Percentiles rank a stretch among this genome's conserved stretches.
Evolutionary conservation across 2,329 filamentous ascomycete genomes (phyloP).

Genomic region (Cladophialophora yegresii): DNA sequence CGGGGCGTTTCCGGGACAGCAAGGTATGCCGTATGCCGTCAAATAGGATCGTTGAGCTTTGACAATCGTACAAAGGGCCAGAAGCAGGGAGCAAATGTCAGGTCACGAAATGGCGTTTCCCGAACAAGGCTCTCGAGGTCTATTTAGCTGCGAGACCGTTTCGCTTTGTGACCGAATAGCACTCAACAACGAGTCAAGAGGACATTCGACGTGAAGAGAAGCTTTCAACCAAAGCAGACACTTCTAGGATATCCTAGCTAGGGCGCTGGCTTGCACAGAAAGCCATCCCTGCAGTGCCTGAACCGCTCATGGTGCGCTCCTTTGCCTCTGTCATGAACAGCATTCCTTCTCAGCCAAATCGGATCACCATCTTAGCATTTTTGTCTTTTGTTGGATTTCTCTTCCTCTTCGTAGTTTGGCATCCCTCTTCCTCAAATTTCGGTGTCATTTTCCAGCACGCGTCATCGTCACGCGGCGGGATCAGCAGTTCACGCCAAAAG

Average conservation of each 20-base stretch:
- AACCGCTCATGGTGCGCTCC: background rate
- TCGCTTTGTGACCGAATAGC: background rate
- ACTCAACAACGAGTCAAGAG: background rate
- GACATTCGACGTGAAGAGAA: background rate
- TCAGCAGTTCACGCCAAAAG: background rate
- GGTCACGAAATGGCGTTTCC: background rate
- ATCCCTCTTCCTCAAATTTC: background rate
- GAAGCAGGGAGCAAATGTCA: background rate
- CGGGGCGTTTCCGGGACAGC: background rate
- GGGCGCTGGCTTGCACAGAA: background rate
- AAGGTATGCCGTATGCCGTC: background rate
- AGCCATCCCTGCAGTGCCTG: background rate
- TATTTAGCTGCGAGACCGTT: background rate
- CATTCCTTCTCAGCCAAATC: background rate
- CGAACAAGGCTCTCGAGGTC: background rate
- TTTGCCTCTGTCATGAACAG: background rate
- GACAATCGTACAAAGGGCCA: background rate
- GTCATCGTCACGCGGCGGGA: background rate
- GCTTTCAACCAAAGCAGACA: background rate
- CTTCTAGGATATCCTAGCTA: background rate
- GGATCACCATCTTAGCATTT: background rate
- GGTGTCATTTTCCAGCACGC: background rate
- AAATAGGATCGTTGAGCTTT: no score
- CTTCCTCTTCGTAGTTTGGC: background rate
- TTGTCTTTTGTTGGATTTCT: background rate